These are phyloP conservation scores for Neopestalotiopsis sp. DNA, from an alignment of 2,329 filamentous ascomycete species.

Conservation along the genomic window DNA sequence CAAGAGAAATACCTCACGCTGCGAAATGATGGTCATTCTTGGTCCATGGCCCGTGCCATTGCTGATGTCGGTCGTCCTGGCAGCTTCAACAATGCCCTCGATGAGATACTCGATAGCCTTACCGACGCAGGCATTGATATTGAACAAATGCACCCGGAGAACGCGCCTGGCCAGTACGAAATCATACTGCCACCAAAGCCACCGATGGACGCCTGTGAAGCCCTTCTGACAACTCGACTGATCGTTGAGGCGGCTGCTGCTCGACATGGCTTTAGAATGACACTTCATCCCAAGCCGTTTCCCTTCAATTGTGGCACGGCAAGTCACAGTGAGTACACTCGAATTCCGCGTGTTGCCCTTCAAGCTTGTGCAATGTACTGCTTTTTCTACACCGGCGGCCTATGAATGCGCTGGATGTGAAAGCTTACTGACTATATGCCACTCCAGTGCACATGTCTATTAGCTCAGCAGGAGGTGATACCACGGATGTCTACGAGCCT, in stretches of 20 bases:
- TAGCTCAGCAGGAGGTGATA: slow-evolving; percentile 42
- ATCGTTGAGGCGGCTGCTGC: slow-evolving; percentile 70
- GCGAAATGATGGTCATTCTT: slow-evolving; percentile 69
- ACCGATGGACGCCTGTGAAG: slow-evolving; percentile 73
- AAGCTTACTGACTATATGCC: background rate
- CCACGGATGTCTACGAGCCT: slow-evolving; percentile 54
- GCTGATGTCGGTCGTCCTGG: slow-evolving; percentile 53
- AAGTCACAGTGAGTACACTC: slow-evolving; percentile 53
- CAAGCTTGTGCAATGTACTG: background rate
- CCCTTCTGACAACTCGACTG: slow-evolving; percentile 72
- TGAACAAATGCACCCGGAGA: slow-evolving; percentile 78
- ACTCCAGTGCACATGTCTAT: slow-evolving; percentile 66
- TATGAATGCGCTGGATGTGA: too few species aligned
- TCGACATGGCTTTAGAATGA: slow-evolving; percentile 67
- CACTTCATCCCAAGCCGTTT: slow-evolving; percentile 76
- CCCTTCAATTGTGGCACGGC: slow-evolving; percentile 63
- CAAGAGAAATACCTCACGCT: slow-evolving; percentile 46
- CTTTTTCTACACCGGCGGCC: too few species aligned
- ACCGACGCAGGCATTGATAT: slow-evolving; percentile 66
- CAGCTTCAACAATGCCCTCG: slow-evolving; percentile 60
- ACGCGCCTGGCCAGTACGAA: slow-evolving; percentile 77
- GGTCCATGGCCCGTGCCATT: slow-evolving; percentile 69
- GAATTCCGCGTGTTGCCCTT: slow-evolving; percentile 27
- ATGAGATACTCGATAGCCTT: slow-evolving; percentile 68
- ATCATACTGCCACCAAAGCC: slow-evolving; percentile 69